A percentile compares a stretch with the other conserved stretches of the same genome.
These are phyloP conservation scores for Monsonia emarginata DNA, from an alignment of 441 rosid genomes.

Conservation along the genomic window DNA sequence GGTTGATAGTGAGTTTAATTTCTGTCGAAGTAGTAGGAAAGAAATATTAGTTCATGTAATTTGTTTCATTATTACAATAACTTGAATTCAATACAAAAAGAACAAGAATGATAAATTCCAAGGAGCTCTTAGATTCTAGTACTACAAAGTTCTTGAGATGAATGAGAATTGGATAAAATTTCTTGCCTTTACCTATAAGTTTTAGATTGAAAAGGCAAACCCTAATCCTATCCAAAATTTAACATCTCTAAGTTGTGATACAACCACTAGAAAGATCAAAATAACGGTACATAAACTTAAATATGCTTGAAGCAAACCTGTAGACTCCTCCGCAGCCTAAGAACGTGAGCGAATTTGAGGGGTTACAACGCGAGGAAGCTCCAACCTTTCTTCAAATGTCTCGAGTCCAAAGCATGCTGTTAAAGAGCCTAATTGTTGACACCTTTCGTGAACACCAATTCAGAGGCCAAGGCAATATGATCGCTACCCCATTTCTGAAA, in stretches of 20 bases:
- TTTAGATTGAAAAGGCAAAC: too few relatives aligned
- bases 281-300: too few relatives aligned
- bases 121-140: background rate
- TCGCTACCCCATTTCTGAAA: slow-evolving; percentile 97
- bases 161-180: too few relatives aligned
- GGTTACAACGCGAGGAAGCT: background rate
- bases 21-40: background rate
- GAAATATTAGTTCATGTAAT: background rate
- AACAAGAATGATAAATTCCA: background rate
- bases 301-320: background rate
- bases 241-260: too few relatives aligned
- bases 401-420: background rate
- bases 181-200: too few relatives aligned
- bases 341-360: too few relatives aligned
- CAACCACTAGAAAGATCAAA: too few relatives aligned
- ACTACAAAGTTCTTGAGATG: too few relatives aligned
- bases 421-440: background rate
- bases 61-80: background rate
- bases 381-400: background rate
- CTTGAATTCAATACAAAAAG: background rate
- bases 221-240: too few relatives aligned
- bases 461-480: slow-evolving; percentile 81
- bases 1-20: background rate
- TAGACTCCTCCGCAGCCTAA: too few relatives aligned
- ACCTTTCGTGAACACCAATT: slow-evolving; percentile 41